Evolutionary conservation across 352 stramenopile species (phyloP).

Genomic region (Globisporangium radiosum): DNA sequence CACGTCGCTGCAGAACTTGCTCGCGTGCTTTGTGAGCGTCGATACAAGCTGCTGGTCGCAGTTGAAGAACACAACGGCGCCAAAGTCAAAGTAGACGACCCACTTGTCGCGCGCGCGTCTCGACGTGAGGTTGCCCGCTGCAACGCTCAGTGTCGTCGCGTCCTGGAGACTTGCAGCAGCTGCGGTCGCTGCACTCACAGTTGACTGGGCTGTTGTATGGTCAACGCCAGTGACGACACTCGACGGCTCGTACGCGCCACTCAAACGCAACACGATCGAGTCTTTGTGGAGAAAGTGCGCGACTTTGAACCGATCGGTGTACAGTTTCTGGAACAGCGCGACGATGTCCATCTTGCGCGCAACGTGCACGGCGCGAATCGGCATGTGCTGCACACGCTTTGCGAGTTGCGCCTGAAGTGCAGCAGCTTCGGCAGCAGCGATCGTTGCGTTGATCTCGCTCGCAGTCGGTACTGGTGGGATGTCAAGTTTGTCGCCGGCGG

Average conservation of each 20-base stretch:
- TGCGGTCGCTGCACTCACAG: neutral
- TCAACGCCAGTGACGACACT: slow-evolving; percentile 30
- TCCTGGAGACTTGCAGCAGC: slow-evolving; percentile 22
- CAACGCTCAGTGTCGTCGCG: slow-evolving; percentile 39
- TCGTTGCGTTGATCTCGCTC: slow-evolving; percentile 62
- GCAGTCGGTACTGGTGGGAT: slow-evolving; percentile 45
- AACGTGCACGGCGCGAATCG: slow-evolving; percentile 78
- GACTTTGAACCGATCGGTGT: slow-evolving; percentile 80
- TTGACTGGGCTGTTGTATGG: neutral
- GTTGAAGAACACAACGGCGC: slow-evolving; percentile 91
- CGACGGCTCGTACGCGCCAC: slow-evolving; percentile 28
- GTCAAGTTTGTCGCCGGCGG: slow-evolving; percentile 32
- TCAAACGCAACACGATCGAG: slow-evolving; percentile 71
- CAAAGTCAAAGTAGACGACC: slow-evolving; percentile 90
- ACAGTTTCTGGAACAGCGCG: slow-evolving; percentile 82
- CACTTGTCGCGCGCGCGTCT: slow-evolving; percentile 86
- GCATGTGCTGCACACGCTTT: slow-evolving; percentile 42
- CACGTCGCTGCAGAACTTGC: slow-evolving; percentile 63
- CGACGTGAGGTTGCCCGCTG: slow-evolving; percentile 48
- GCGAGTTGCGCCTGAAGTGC: slow-evolving; percentile 33
- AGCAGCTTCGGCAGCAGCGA: slow-evolving; percentile 49
- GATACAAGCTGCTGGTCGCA: slow-evolving; percentile 72
- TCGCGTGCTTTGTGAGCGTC: slow-evolving; percentile 71
- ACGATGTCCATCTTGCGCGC: slow-evolving; percentile 85
- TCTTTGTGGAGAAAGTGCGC: slow-evolving; percentile 78